Evolutionary conservation across 163 green algal species (phyloP).

Genomic region (Scenedesmus sp.): DNA sequence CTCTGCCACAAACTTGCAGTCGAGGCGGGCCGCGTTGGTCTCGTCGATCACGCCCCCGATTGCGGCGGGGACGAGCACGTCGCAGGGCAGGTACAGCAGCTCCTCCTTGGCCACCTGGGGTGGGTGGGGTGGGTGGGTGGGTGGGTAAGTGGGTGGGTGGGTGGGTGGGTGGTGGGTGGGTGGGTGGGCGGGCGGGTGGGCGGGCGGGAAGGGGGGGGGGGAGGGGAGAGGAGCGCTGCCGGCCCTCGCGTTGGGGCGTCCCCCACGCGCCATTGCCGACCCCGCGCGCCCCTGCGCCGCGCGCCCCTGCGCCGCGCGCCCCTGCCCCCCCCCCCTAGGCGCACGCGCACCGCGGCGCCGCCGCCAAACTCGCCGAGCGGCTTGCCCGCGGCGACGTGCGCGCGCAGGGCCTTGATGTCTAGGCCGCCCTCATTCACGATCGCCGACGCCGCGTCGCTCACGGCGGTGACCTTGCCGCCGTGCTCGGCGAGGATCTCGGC

Average conservation of each 20-base stretch:
- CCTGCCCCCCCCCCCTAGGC: too few species aligned
- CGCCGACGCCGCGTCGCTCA: slow-evolving; percentile 77
- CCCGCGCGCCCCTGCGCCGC: too few species aligned
- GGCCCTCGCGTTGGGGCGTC: too few species aligned
- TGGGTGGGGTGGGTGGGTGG: too few species aligned
- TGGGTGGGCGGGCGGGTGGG: too few species aligned
- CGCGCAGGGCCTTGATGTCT: slow-evolving; percentile 74
- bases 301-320: too few species aligned
- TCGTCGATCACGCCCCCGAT: slow-evolving; percentile 89
- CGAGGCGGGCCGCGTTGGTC: slow-evolving; percentile 67
- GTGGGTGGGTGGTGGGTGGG: too few species aligned
- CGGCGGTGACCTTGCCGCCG: slow-evolving; percentile 81
- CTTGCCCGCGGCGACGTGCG: slow-evolving; percentile 66
- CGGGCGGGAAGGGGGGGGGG: too few species aligned
- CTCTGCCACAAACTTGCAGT: slow-evolving; percentile 88
- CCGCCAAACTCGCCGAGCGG: slow-evolving; percentile 60
- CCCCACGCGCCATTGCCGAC: too few species aligned
- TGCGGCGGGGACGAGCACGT: slow-evolving; percentile 93
- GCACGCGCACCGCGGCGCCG: slow-evolving; percentile 57
- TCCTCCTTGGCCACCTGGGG: neutral
- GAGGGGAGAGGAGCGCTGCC: too few species aligned
- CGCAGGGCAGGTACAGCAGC: slow-evolving; percentile 66
- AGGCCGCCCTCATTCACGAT: slow-evolving; percentile 79
- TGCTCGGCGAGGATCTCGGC: slow-evolving; percentile 79
- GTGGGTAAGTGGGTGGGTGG: too few species aligned